Conservation (phyloP, 116 monocot genomes). For the Phalaenopsis hybrid region DNA sequence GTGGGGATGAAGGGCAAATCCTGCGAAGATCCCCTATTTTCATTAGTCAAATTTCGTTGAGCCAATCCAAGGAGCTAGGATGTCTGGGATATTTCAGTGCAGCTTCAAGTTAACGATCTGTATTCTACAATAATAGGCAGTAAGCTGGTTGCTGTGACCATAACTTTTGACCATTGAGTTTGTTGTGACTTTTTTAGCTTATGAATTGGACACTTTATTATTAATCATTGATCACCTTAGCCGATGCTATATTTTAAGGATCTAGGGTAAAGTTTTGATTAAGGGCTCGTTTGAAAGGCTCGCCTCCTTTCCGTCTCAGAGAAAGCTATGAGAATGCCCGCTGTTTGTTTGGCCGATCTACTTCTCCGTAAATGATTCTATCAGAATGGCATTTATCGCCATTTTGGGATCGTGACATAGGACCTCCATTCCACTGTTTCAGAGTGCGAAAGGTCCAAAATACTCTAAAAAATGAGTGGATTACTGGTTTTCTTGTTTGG, state of each 20-base stretch:
- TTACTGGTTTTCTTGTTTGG: too few species aligned
- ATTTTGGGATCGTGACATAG: too few species aligned
- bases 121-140: background rate
- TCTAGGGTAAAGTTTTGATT: background rate
- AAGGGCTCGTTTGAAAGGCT: background rate
- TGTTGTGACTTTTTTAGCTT: background rate
- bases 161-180: too few species aligned
- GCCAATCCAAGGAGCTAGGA: too few species aligned
- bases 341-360: too few species aligned
- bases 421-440: too few species aligned
- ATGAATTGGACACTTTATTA: background rate
- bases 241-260: background rate
- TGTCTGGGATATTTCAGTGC: background rate
- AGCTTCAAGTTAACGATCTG: background rate
- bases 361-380: too few species aligned
- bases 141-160: background rate
- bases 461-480: too few species aligned
- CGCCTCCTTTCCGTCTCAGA: background rate
- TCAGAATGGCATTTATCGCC: too few species aligned
- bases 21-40: background rate
- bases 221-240: background rate
- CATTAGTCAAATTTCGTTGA: background rate
- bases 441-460: too few species aligned
- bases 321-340: background rate
- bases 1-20: background rate